These are phyloP conservation scores for Malus hybrid DNA, from an alignment of 331 rosid genomes.

Conservation along the genomic window DNA sequence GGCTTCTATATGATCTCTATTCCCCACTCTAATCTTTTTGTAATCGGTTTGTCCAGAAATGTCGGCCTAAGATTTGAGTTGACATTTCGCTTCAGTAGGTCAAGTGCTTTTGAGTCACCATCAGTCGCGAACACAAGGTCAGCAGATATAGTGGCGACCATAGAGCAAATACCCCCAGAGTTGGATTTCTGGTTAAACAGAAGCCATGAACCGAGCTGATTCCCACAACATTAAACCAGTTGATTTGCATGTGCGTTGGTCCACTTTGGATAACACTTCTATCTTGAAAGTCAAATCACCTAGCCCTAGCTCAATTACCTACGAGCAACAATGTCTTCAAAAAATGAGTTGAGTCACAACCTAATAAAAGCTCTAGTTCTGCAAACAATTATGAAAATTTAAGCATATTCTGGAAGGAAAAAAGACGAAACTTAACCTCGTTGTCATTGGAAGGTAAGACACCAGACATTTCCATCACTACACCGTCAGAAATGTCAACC, in stretches of 20 bases:
- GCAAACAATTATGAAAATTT: neutral
- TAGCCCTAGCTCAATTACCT: constrained; percentile 49
- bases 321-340: neutral
- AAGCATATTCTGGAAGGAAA: neutral
- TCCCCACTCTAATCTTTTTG: constrained; percentile 59
- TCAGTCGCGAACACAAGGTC: constrained; percentile 70
- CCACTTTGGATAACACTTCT: constrained; percentile 50
- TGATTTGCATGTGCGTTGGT: constrained; percentile 87
- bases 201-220: constrained; percentile 86
- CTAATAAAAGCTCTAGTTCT: neutral
- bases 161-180: constrained; percentile 76
- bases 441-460: constrained; percentile 41
- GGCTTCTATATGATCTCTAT: constrained; percentile 47
- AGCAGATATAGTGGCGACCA: constrained; percentile 56
- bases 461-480: constrained; percentile 68
- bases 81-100: constrained; percentile 53
- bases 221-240: constrained; percentile 96
- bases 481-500: constrained; percentile 61
- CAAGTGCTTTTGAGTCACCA: constrained; percentile 64
- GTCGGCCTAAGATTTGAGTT: constrained; percentile 44
- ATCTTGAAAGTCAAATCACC: constrained; percentile 60
- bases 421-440: constrained; percentile 28
- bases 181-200: constrained; percentile 65
- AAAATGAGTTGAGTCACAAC: neutral
- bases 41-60: constrained; percentile 32